Conservation (phyloP, 176 grass and related monocot genomes). For the Carex myosuroides region DNA sequence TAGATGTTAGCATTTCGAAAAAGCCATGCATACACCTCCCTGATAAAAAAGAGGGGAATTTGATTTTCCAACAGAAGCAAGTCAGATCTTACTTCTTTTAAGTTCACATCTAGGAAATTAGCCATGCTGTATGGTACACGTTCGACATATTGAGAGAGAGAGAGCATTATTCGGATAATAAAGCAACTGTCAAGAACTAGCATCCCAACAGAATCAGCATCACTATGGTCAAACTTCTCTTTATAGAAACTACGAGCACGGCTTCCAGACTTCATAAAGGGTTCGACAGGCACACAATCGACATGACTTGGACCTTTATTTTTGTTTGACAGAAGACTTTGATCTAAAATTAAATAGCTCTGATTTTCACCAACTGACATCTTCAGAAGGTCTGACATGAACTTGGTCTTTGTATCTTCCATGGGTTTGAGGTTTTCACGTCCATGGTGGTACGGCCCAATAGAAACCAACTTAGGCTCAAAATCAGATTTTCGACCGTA, state of each 20-base stretch:
- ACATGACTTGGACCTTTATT: neutral
- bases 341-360: too few relatives aligned
- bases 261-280: neutral
- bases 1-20: neutral
- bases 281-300: neutral
- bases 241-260: neutral
- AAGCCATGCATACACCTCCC: neutral
- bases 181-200: slow-evolving; percentile 9
- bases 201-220: neutral
- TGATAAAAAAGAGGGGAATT: neutral
- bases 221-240: neutral
- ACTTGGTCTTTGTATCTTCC: neutral
- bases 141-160: neutral
- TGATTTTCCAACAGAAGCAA: slow-evolving; percentile 11
- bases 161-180: neutral
- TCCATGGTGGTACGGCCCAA: slow-evolving; percentile 13
- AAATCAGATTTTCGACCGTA: neutral
- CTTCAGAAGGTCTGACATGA: neutral
- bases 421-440: neutral
- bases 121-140: neutral
- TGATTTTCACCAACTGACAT: too few relatives aligned
- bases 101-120: neutral
- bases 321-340: too few relatives aligned
- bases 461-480: slow-evolving; percentile 8
- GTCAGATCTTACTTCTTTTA: neutral